Evolutionary conservation across 805 yeast species (phyloP).

Genomic region (Zygosaccharomyces rouxii): DNA sequence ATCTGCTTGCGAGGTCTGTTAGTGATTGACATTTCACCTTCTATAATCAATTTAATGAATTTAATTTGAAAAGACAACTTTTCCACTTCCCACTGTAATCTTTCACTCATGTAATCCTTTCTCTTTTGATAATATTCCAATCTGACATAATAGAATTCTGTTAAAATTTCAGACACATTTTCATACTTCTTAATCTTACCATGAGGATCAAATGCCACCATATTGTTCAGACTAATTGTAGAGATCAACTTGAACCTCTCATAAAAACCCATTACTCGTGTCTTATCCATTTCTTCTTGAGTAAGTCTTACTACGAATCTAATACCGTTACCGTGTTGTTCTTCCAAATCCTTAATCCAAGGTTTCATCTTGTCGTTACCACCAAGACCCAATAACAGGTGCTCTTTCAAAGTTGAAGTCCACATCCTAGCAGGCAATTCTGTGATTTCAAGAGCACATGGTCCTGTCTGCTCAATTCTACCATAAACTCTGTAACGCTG

Average conservation of each 20-base stretch:
- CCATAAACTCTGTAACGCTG: conserved; percentile 78
- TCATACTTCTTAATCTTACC: conserved; percentile 85
- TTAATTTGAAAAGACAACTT: conserved; percentile 79
- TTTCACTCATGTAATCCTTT: conserved; percentile 70
- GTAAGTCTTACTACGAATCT: conserved; percentile 72
- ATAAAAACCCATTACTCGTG: conserved; percentile 68
- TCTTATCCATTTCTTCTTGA: conserved; percentile 78
- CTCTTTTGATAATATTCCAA: conserved; percentile 87
- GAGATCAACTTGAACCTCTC: conserved; percentile 78
- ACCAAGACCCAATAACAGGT: conserved; percentile 62
- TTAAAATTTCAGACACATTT: conserved; percentile 67
- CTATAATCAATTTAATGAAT: conserved; percentile 86
- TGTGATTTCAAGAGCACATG: conserved; percentile 76
- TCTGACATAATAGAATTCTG: conserved; percentile 81
- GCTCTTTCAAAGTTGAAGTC: conserved; percentile 89
- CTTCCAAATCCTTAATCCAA: conserved; percentile 94
- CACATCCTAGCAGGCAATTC: conserved; percentile 91
- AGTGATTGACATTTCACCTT: conserved; percentile 59
- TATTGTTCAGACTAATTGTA: conserved; percentile 67
- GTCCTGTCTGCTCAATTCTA: conserved; percentile 72
- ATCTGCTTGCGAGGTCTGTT: conserved; percentile 68
- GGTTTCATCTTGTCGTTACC: conserved; percentile 71
- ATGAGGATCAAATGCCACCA: conserved; percentile 92
- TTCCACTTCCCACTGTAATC: conserved; percentile 68
- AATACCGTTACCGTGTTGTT: conserved; percentile 82